phyloP scores from a whole-genome alignment of 352 stramenopile species.

The Halophytophthora batemanensis region DNA sequence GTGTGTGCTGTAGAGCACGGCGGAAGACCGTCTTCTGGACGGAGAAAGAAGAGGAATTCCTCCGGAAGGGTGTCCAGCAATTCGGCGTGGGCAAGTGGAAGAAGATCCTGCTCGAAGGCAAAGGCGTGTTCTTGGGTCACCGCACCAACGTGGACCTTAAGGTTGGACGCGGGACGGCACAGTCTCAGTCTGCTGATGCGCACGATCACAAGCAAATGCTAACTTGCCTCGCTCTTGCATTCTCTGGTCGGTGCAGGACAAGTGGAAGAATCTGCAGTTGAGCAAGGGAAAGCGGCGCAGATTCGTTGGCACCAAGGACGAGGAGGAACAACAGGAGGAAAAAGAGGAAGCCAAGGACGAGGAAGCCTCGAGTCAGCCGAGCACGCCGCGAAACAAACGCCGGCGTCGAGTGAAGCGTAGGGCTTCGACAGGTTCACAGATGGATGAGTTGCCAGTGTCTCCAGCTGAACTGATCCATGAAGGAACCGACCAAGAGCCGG shows the following conservation, averaged over 20 bases:
- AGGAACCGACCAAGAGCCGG: neutral
- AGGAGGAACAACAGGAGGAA: neutral
- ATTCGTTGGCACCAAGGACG: neutral
- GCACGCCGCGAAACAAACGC: neutral
- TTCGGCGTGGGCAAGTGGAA: slow-evolving; percentile 45
- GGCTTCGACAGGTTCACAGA: too few species aligned
- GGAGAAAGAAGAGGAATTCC: slow-evolving; percentile 36
- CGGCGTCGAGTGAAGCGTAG: neutral
- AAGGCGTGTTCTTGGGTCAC: slow-evolving; percentile 35
- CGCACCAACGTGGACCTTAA: slow-evolving; percentile 70
- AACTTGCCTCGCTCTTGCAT: neutral
- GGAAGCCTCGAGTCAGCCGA: neutral
- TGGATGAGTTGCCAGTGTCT: too few species aligned
- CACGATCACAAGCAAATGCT: neutral
- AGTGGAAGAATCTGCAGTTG: slow-evolving; percentile 38
- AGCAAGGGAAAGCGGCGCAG: slow-evolving; percentile 9
- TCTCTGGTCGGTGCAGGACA: slow-evolving; percentile 26
- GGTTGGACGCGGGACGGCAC: slow-evolving; percentile 18
- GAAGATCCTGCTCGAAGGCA: slow-evolving; percentile 36
- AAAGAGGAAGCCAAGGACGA: neutral
- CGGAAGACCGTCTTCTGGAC: slow-evolving; percentile 39
- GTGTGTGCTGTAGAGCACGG: slow-evolving; percentile 7
- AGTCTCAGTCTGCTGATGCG: neutral
- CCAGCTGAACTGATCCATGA: too few species aligned
- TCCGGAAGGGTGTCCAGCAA: slow-evolving; percentile 38